Percentiles rank a stretch among this genome's conserved stretches.
Conservation (phyloP, 805 yeast genomes). For the Candida gorgasii region DNA sequence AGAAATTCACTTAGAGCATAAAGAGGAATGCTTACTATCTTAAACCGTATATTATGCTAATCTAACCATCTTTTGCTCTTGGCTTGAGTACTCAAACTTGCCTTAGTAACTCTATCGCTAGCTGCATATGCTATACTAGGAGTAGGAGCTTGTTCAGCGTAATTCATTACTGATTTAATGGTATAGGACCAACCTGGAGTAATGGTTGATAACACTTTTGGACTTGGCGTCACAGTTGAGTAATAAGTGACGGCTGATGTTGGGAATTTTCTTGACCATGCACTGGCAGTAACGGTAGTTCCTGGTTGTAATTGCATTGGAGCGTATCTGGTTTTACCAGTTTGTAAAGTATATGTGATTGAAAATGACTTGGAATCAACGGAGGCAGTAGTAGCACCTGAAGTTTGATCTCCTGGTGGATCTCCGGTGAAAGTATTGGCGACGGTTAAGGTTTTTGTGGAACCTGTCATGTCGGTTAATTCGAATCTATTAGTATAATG, state of each 20-base stretch:
- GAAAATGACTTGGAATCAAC: slow-evolving; percentile 52
- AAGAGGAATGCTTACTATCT: neutral
- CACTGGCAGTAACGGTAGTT: slow-evolving; percentile 57
- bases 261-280: slow-evolving; percentile 67
- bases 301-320: slow-evolving; percentile 95
- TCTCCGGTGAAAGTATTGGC: slow-evolving; percentile 40
- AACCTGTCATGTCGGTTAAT: slow-evolving; percentile 73
- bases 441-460: slow-evolving; percentile 45
- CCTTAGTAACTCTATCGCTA: slow-evolving; percentile 45
- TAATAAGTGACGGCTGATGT: slow-evolving; percentile 64
- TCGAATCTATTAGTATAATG: slow-evolving; percentile 69
- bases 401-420: slow-evolving; percentile 35
- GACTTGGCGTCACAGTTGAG: slow-evolving; percentile 45
- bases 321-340: slow-evolving; percentile 78
- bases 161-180: slow-evolving; percentile 60
- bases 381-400: slow-evolving; percentile 21
- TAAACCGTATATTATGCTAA: slow-evolving; percentile 12
- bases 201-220: slow-evolving; percentile 57
- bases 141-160: slow-evolving; percentile 68
- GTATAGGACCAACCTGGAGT: slow-evolving; percentile 88
- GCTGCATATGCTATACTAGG: slow-evolving; percentile 72
- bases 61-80: slow-evolving; percentile 43
- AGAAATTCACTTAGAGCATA: neutral
- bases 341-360: slow-evolving; percentile 74
- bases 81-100: slow-evolving; percentile 35